A percentile compares a stretch with the other conserved stretches of the same genome.
These are phyloP conservation scores for Colletotrichum godetiae DNA, from an alignment of 2,329 filamentous ascomycete genomes.

Conservation along the genomic window DNA sequence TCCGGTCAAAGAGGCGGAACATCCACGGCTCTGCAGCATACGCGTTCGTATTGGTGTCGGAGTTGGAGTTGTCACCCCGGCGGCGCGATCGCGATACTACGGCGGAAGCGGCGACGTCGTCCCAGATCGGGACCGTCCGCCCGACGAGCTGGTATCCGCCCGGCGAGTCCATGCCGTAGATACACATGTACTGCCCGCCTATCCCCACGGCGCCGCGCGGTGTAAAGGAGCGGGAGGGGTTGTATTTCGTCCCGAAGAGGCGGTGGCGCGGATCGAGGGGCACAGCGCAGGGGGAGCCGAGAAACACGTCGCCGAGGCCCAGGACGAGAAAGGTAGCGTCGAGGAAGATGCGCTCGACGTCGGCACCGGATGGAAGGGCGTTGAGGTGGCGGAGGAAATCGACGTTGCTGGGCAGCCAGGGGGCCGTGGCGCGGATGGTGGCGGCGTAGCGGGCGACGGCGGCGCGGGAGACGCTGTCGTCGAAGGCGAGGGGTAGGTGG, in stretches of 20 bases:
- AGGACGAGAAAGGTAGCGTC: slow-evolving; percentile 50
- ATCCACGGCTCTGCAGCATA: slow-evolving; percentile 39
- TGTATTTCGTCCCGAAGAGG: slow-evolving; percentile 51
- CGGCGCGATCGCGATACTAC: not conserved
- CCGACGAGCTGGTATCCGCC: slow-evolving; percentile 52
- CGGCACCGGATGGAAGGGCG: slow-evolving; percentile 39
- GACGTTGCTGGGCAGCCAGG: slow-evolving; percentile 72
- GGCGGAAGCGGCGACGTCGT: slow-evolving; percentile 35
- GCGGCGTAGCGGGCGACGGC: slow-evolving; percentile 71
- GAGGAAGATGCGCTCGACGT: slow-evolving; percentile 41
- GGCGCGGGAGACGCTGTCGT: slow-evolving; percentile 53
- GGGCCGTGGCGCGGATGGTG: slow-evolving; percentile 69
- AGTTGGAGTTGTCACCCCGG: no score
- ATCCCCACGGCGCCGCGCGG: slow-evolving; percentile 49
- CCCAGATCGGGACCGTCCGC: slow-evolving; percentile 48
- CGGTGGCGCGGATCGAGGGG: slow-evolving; percentile 49
- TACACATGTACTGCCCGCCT: slow-evolving; percentile 51
- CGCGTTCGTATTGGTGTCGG: no score
- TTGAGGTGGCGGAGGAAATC: slow-evolving; percentile 58
- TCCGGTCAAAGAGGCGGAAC: slow-evolving; percentile 47
- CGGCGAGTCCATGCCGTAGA: slow-evolving; percentile 51
- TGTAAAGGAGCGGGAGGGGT: slow-evolving; percentile 50
- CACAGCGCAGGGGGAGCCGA: slow-evolving; percentile 50
- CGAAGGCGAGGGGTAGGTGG: slow-evolving; percentile 51
- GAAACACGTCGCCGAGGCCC: slow-evolving; percentile 53